phyloP scores from a whole-genome alignment of 2,329 filamentous ascomycete genomes.

The Colletotrichum ledebouriae region DNA sequence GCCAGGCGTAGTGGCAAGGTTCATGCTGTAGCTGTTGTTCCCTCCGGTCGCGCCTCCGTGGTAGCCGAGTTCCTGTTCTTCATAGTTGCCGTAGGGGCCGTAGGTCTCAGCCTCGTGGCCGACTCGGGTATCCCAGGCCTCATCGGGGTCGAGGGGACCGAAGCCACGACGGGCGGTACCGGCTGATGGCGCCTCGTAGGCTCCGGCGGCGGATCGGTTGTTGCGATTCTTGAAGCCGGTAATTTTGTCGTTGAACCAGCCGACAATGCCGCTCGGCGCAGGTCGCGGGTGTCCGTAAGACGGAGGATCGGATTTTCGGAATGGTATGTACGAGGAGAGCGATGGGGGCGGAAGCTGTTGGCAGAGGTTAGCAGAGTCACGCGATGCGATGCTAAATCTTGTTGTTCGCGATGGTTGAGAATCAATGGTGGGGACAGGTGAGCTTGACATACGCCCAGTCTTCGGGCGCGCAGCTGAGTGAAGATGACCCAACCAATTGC shows the following conservation, averaged over 20 bases:
- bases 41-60: slow-evolving; percentile 54
- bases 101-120: slow-evolving; percentile 78
- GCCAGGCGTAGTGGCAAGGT: slow-evolving; percentile 56
- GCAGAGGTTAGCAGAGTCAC: slow-evolving; percentile 6
- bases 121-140: slow-evolving; percentile 87
- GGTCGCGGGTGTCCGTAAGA: slow-evolving; percentile 65
- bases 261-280: slow-evolving; percentile 73
- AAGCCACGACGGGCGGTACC: slow-evolving; percentile 67
- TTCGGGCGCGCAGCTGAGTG: slow-evolving; percentile 78
- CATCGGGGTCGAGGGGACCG: slow-evolving; percentile 82
- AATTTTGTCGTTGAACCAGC: slow-evolving; percentile 80
- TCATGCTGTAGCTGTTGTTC: slow-evolving; percentile 63
- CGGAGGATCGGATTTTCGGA: slow-evolving; percentile 64
- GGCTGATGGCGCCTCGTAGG: slow-evolving; percentile 73
- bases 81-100: slow-evolving; percentile 74
- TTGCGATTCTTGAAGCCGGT: slow-evolving; percentile 74
- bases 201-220: slow-evolving; percentile 75
- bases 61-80: slow-evolving; percentile 79
- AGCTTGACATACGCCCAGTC: slow-evolving; percentile 71
- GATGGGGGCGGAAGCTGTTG: slow-evolving; percentile 77
- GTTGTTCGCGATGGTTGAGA: neutral
- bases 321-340: slow-evolving; percentile 78
- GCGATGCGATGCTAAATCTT: neutral
- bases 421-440: slow-evolving; percentile 8
- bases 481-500: slow-evolving; percentile 78